Percentiles rank a stretch among this genome's conserved stretches.
Evolutionary conservation across 371 early-diverging fungal species (phyloP).

Genomic region (Umbelopsis sp.): DNA sequence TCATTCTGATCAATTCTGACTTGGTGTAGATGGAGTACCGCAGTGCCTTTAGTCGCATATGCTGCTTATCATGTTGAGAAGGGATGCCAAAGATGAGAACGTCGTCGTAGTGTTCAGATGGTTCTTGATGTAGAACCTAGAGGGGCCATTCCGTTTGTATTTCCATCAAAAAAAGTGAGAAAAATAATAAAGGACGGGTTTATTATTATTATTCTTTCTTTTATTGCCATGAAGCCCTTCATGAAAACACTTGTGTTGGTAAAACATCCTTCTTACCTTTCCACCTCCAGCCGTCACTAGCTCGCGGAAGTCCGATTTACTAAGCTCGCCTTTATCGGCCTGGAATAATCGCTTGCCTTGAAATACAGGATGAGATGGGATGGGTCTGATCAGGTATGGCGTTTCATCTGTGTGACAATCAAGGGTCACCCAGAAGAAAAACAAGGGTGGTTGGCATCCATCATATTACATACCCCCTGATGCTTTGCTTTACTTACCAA

Average conservation of each 20-base stretch:
- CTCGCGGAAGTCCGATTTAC: constrained; percentile 12
- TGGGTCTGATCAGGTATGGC: constrained; percentile 7
- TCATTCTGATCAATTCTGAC: neutral
- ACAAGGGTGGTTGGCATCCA: neutral
- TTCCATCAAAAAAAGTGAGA: neutral
- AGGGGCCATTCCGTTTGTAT: neutral
- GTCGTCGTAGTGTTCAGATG: neutral
- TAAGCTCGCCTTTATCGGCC: neutral
- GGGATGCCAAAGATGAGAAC: neutral
- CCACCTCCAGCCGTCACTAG: constrained; percentile 6
- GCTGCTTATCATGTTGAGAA: neutral
- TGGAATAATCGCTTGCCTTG: neutral
- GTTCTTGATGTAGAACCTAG: constrained; percentile 10
- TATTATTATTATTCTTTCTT: no score
- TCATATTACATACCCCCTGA: neutral
- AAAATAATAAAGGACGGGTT: no score
- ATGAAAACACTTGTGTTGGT: no score
- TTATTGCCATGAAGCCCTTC: no score
- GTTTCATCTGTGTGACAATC: constrained; percentile 18
- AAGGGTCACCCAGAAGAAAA: neutral
- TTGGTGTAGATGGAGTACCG: neutral
- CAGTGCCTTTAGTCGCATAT: neutral
- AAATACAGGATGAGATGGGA: neutral
- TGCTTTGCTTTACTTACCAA: neutral
- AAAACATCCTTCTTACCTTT: neutral